Percentiles rank a stretch among this genome's conserved stretches.
phyloP scores from a whole-genome alignment of 1,284 basidiomycete genomes.

The Salmacisia buchloeana region DNA sequence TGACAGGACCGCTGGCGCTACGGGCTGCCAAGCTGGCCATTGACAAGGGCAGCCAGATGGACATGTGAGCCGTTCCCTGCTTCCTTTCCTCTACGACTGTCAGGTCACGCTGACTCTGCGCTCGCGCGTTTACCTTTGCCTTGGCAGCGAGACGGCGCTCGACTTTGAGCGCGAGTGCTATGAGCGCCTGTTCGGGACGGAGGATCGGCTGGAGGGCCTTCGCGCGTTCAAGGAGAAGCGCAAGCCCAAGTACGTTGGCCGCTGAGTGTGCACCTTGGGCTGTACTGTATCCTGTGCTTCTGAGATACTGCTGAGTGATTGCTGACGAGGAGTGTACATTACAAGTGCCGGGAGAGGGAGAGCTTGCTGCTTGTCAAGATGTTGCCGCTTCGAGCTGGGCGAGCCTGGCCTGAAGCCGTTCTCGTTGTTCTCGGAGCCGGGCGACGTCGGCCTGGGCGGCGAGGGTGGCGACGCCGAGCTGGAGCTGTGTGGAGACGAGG shows the following conservation, averaged over 20 bases:
- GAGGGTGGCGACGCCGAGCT: neutral
- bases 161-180: conserved; percentile 84
- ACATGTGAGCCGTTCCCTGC: conserved; percentile 57
- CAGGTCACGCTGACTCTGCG: neutral
- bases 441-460: neutral
- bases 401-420: neutral
- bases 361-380: too few relatives aligned
- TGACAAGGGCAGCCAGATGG: conserved; percentile 68
- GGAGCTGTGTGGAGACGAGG: neutral
- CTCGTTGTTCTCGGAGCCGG: neutral
- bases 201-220: conserved; percentile 78
- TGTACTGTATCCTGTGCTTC: too few relatives aligned
- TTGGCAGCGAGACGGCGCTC: conserved; percentile 58
- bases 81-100: neutral
- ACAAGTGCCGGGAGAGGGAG: neutral
- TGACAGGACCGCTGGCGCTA: conserved; percentile 74
- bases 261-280: conserved; percentile 54
- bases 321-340: neutral
- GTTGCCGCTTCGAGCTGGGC: neutral
- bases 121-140: too few relatives aligned
- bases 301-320: neutral
- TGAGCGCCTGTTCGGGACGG: conserved; percentile 69
- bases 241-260: conserved; percentile 71
- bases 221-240: conserved; percentile 85
- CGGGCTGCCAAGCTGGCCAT: conserved; percentile 83